These are phyloP conservation scores for Cladosporium sp. DNA, from an alignment of 2,329 filamentous ascomycete genomes.

Conservation along the genomic window DNA sequence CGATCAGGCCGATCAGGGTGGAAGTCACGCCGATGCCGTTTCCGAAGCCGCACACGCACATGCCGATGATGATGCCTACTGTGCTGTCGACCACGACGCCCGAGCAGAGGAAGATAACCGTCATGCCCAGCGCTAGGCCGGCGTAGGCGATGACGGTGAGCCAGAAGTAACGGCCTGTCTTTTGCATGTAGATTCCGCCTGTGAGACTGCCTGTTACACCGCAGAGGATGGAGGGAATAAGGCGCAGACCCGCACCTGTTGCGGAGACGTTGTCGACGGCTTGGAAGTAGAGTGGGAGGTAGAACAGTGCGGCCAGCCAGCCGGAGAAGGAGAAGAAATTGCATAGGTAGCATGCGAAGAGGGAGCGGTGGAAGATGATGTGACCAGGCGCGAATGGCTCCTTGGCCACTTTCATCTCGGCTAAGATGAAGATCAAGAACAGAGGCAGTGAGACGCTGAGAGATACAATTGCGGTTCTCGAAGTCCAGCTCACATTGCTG, in stretches of 20 bases:
- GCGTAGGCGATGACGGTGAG: slow-evolving; percentile 58
- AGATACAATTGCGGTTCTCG: slow-evolving; percentile 54
- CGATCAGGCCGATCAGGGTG: slow-evolving; percentile 66
- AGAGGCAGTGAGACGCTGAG: slow-evolving; percentile 54
- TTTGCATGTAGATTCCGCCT: slow-evolving; percentile 64
- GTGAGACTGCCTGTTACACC: slow-evolving; percentile 62
- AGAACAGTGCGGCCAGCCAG: slow-evolving; percentile 61
- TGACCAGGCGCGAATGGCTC: slow-evolving; percentile 73
- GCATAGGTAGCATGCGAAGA: slow-evolving; percentile 64
- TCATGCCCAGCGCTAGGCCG: slow-evolving; percentile 51
- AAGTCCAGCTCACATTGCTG: slow-evolving; percentile 65
- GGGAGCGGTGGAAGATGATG: slow-evolving; percentile 63
- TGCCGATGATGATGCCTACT: slow-evolving; percentile 52
- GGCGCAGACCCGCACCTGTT: slow-evolving; percentile 58
- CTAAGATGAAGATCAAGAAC: slow-evolving; percentile 62
- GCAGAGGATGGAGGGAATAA: slow-evolving; percentile 62
- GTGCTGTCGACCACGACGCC: slow-evolving; percentile 50
- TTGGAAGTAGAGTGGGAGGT: slow-evolving; percentile 75
- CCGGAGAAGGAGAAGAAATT: slow-evolving; percentile 69
- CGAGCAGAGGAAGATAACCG: slow-evolving; percentile 54
- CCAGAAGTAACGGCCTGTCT: slow-evolving; percentile 67
- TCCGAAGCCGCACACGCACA: slow-evolving; percentile 51
- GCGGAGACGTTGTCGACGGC: slow-evolving; percentile 63
- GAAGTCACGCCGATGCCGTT: slow-evolving; percentile 64
- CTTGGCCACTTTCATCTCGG: slow-evolving; percentile 64